Percentiles rank a stretch among this genome's conserved stretches.
Evolutionary conservation across 805 yeast genomes (phyloP).

Genomic region (Sugiyamaella smithiae): DNA sequence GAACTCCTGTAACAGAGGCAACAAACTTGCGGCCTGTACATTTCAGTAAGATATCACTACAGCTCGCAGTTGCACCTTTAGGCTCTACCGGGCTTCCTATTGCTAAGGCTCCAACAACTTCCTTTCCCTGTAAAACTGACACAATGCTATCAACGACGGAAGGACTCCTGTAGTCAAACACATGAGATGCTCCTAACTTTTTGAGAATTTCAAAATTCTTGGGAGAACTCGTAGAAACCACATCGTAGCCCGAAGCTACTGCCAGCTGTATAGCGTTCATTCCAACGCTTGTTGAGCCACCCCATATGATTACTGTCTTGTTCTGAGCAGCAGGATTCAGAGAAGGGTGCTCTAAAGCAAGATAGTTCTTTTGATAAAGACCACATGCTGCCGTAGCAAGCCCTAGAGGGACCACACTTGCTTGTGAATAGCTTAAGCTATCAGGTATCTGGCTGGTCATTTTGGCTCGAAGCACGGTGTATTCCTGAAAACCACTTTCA

Average conservation of each 20-base stretch:
- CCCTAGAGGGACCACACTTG: slow-evolving; percentile 20
- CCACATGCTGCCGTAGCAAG: slow-evolving; percentile 36
- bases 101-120: slow-evolving; percentile 5
- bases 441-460: slow-evolving; percentile 30
- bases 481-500: slow-evolving; percentile 59
- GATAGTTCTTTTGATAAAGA: slow-evolving; percentile 51
- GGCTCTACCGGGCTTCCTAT: background rate
- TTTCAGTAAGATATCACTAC: background rate
- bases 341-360: slow-evolving; percentile 49
- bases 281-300: slow-evolving; percentile 63
- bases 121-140: background rate
- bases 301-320: slow-evolving; percentile 27
- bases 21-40: background rate
- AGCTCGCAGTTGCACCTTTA: background rate
- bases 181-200: slow-evolving; percentile 48
- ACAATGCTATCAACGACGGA: slow-evolving; percentile 43
- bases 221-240: slow-evolving; percentile 50
- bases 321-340: slow-evolving; percentile 34
- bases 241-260: slow-evolving; percentile 45
- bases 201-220: slow-evolving; percentile 43
- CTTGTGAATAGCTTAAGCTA: slow-evolving; percentile 6
- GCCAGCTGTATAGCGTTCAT: slow-evolving; percentile 57
- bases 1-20: background rate
- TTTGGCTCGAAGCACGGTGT: slow-evolving; percentile 41
- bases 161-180: slow-evolving; percentile 44